Base-by-base conservation (phyloP, 768 basidiomycete genomes). In the Tylopilus subfusipes region DNA sequence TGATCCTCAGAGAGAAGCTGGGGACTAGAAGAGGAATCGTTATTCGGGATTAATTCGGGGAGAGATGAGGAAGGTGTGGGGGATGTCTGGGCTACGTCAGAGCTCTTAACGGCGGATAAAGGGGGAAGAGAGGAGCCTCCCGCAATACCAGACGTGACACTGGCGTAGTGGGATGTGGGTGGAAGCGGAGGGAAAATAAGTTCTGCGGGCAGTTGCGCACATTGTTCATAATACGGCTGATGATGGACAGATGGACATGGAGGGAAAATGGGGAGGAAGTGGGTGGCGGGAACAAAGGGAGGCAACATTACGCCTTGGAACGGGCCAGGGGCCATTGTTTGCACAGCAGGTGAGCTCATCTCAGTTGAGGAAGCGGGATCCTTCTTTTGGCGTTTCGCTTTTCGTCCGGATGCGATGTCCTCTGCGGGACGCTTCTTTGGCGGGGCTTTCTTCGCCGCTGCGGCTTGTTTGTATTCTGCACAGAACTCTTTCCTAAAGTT, bases 101-200 rank as follows among this genome's bases (percentile, higher is more conserved):
- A 57, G 30, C 57, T 61, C 53, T 66, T 72, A 25, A 46, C 31
- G 8, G 58, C 63, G 5, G 68, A 63, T 9, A 61, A 63, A 36
- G 65, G 61, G 10, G 63, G 65, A 4, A 67, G 60, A 51, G 64
- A 60, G 12, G 63, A 54, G 13, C 30, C 12, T 6, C 40, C 53
- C 4, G 46, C 49, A 27, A 42, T 3, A 14, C 57, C 54, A 24
- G 68, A 64, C 19, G 65, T 57, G 5, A 69, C 51, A 1, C 68
- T 72, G 49, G 70, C 76, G 50, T 73, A 75, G 29, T 72, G 72
- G 18, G 77, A 75, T 4, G 76, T 73, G 6, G 82, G 72, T 16
- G 88, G 88, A 4, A 90, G 70, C 1, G 86, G 85, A 47, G 88
- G 88, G 68, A 90, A 90, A 31, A 90, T 82, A 29, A 88, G 76